Evolutionary conservation across 306 rosid genomes (phyloP), one percentile per base, ranked within the genome.

Genomic region (Prunus padus): DNA sequence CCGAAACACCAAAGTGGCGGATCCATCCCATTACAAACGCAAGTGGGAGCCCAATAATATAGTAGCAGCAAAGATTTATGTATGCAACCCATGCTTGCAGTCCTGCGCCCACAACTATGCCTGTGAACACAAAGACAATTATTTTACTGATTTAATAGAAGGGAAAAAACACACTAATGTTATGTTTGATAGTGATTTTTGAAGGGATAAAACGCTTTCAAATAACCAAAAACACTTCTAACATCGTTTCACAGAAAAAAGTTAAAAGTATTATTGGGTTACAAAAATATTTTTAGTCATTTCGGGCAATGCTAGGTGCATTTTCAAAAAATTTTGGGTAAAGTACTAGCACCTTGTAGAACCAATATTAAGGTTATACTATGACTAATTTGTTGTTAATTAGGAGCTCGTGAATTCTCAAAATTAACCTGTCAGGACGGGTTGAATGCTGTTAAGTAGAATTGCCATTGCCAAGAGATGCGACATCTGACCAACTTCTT

Each of bases 361-460:
- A 37, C 2, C 9, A 37, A 37, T 37, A 37, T 37, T 6, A 37
- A 37, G 42, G 42, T 37, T 37, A 1, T 37, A 37, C 2, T 37
- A 7, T 0, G 42, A 37, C 42, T 37, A 37, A 37, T 37, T 37
- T 83, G 26, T 19, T 10, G 26, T 5, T 33, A 33, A 33, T 33
- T 8, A 11, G 20, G 1, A 70, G 6, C 18, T 8, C 0, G 14
- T n/a, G 12, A 12, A 33, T 26, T 9, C 26, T 16, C 18, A 30
- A 65, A 45, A 50, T 50, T 19, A 33, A 91, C 95, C 97, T 28
- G 92, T 89, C 7, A 92, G 69, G 69, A 88, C 76, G 1, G 92
- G 92, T 54, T 90, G 97, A 47, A 92, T 77, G 5, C 92, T 85
- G 76, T 90, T 92, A 37, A 92, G 88, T 56, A 92, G 87, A 70